Conservation (phyloP, 257 asterid species). For the Fraxinus cuspidata region DNA sequence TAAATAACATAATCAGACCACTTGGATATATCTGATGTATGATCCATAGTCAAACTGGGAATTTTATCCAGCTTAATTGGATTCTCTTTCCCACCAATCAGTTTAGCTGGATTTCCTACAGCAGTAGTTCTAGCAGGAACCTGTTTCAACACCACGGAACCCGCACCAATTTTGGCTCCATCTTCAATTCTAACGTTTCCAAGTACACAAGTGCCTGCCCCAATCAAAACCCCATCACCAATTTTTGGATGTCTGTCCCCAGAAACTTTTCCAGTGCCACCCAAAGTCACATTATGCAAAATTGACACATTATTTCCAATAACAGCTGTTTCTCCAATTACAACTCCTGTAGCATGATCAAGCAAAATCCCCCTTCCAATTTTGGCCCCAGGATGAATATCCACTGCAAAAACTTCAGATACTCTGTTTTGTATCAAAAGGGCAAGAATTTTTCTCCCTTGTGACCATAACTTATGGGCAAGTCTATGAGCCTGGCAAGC, state of each 20-base stretch:
- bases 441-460: conserved; percentile 48
- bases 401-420: conserved; percentile 48
- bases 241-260: conserved; percentile 53
- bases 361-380: conserved; percentile 49
- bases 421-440: conserved; percentile 48
- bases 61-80: background rate
- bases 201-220: background rate
- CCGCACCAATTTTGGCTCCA: conserved; percentile 58
- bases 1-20: too few relatives aligned
- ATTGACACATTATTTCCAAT: conserved; percentile 34
- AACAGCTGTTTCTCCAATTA: conserved; percentile 51
- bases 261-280: conserved; percentile 46
- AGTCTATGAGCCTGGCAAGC: conserved; percentile 48
- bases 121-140: conserved; percentile 24
- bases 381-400: conserved; percentile 36
- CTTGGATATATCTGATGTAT: too few relatives aligned
- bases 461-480: conserved; percentile 50
- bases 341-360: conserved; percentile 52
- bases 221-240: conserved; percentile 41
- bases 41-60: conserved; percentile 9
- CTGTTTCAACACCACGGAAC: conserved; percentile 32
- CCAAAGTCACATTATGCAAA: conserved; percentile 39
- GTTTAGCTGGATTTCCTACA: conserved; percentile 23
- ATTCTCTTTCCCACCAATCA: conserved; percentile 21
- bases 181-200: background rate